These are phyloP conservation scores for Trichophyton equinum DNA, from an alignment of 2,329 filamentous ascomycete species.

Conservation along the genomic window DNA sequence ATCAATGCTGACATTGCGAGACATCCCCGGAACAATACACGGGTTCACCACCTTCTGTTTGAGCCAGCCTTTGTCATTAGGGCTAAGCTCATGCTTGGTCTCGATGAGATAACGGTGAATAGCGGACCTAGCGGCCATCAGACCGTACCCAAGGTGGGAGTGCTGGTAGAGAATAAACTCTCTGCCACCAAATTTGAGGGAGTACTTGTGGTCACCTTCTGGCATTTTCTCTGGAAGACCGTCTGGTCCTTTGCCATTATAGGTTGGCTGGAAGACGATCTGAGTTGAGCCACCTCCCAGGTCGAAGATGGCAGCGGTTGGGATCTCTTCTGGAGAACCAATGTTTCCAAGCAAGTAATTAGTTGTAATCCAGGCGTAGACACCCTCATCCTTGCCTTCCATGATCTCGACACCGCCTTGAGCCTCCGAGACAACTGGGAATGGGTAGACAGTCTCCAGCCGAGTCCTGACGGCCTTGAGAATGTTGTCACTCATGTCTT, in stretches of 20 bases:
- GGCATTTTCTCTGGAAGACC: constrained; percentile 77
- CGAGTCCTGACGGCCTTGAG: constrained; percentile 70
- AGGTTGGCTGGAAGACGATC: constrained; percentile 96
- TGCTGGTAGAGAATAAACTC: constrained; percentile 94
- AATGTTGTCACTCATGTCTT: constrained; percentile 69
- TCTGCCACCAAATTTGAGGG: constrained; percentile 76
- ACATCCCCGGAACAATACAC: constrained; percentile 72
- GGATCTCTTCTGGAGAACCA: constrained; percentile 75
- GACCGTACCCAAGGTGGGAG: constrained; percentile 89
- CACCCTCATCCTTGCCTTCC: constrained; percentile 93
- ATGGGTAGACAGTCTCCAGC: constrained; percentile 81
- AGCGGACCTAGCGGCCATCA: constrained; percentile 86
- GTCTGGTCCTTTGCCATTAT: constrained; percentile 56
- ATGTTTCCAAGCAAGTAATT: constrained; percentile 99
- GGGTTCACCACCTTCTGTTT: constrained; percentile 63
- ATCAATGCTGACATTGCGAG: constrained; percentile 58
- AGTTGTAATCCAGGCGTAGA: constrained; percentile 97
- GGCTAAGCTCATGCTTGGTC: constrained; percentile 52
- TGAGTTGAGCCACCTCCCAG: constrained; percentile 94
- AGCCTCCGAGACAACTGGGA: constrained; percentile 78
- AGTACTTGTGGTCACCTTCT: constrained; percentile 92
- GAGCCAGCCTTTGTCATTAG: constrained; percentile 54
- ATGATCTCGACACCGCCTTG: constrained; percentile 89
- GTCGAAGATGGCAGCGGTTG: constrained; percentile 90
- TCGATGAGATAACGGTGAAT: constrained; percentile 67